Evolutionary conservation across 805 yeast species (phyloP).

Genomic region (Priceomyces medius): DNA sequence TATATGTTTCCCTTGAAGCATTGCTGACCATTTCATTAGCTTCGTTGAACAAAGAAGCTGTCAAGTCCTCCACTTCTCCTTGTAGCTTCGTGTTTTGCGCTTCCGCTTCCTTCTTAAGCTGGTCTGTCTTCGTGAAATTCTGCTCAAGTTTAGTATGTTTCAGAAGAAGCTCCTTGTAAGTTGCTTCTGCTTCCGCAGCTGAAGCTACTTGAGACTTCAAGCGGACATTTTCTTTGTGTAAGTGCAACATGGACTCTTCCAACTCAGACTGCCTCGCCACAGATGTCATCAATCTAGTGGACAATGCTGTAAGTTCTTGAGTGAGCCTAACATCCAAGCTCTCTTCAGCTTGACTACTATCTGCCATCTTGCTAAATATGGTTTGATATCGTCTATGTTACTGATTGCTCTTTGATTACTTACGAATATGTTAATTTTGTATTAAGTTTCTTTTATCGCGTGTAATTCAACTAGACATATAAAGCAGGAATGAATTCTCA

Average conservation of each 20-base stretch:
- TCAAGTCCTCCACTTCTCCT: conserved; percentile 75
- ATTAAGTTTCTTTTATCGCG: not conserved
- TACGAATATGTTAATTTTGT: not conserved
- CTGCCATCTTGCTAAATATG: conserved; percentile 7
- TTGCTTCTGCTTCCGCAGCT: conserved; percentile 17
- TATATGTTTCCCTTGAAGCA: conserved; percentile 68
- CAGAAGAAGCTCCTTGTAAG: conserved; percentile 27
- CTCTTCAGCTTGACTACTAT: conserved; percentile 10
- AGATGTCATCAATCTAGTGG: conserved; percentile 60
- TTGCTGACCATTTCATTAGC: conserved; percentile 83
- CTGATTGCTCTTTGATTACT: too few species aligned
- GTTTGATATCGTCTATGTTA: not conserved
- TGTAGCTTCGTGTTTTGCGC: conserved; percentile 58
- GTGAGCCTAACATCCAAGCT: conserved; percentile 43
- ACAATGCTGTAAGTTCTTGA: conserved; percentile 53
- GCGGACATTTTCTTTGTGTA: conserved; percentile 36
- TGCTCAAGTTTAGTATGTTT: conserved; percentile 32
- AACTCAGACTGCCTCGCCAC: conserved; percentile 55
- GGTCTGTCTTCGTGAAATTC: conserved; percentile 17
- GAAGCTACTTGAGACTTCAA: conserved; percentile 23
- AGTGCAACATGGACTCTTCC: conserved; percentile 47
- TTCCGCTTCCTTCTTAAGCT: conserved; percentile 49
- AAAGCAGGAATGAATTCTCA: not conserved
- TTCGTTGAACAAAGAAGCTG: conserved; percentile 75
- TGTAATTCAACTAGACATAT: not conserved